Evolutionary conservation across 345 rosid species (phyloP), one percentile per base, ranked within the genome.

Genomic region (Pistacia vera): DNA sequence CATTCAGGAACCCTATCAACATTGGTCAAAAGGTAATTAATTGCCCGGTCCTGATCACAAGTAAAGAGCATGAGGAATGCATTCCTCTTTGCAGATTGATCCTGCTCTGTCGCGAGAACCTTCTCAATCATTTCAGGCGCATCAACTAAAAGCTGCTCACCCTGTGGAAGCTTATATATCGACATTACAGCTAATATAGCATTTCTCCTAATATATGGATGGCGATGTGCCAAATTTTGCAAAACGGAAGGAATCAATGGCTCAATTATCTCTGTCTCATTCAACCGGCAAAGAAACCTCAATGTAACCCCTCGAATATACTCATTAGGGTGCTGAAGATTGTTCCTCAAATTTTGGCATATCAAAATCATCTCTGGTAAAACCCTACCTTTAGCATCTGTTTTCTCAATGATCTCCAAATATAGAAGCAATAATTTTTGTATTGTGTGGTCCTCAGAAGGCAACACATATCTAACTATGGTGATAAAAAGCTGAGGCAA

Each of bases 271-370:
- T 90, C 95, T 49, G 89, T 82, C 84, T 90, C 95, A 41, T 83
- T 89, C 81, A 90, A 55, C 64, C 92, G 92, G 80, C 95, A 90
- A 65, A 90, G 87, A 83, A 88, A 90, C 86, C 95, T 85, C 82
- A 90, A 75, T 1, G 95, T 90, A 75, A 90, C 95, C 58, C 98
- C 98, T 63, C 98, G 93, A 59, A 95, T 91, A 77, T 95, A 93
- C 85, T 93, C 99, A 72, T 95, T 95, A 1, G 98, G 96, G 77
- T 91, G 97, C 86, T 95, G 98, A 81, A 95, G 99, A 84, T 95
- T 91, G 89, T 95, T 95, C 84, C 93, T 83, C 77, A 95, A 82
- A 75, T 92, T 92, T 82, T 95, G 98, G 86, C 98, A 95, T 58
- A 95, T 92, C 81, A 95, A 81, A 68, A 95, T 95, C 99, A 95